These are phyloP conservation scores for Sherardia arvensis DNA, from an alignment of 257 asterid genomes.

Conservation along the genomic window DNA sequence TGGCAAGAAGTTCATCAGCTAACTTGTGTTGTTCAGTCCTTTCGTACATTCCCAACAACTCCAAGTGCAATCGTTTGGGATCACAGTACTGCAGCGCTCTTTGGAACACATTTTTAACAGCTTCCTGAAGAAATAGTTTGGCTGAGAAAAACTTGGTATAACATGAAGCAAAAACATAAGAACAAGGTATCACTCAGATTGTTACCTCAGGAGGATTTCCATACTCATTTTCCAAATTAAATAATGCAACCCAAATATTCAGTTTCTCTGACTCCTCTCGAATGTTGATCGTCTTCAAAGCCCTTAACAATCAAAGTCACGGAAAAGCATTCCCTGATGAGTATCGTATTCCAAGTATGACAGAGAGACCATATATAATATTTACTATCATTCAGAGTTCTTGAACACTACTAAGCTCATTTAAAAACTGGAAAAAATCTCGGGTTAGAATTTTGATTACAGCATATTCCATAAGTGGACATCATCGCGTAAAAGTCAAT, in stretches of 20 bases:
- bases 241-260: conserved; percentile 87
- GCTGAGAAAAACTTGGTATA: neutral
- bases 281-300: conserved; percentile 72
- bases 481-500: neutral
- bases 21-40: conserved; percentile 61
- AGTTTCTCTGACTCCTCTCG: conserved; percentile 92
- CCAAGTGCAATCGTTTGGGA: conserved; percentile 76
- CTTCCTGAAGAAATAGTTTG: conserved; percentile 42
- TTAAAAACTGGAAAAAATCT: too few relatives aligned
- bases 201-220: conserved; percentile 92
- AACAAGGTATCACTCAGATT: neutral
- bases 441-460: too few relatives aligned
- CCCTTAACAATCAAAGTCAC: conserved; percentile 38
- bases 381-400: too few relatives aligned
- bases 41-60: conserved; percentile 73
- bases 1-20: conserved; percentile 66
- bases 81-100: conserved; percentile 84
- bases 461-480: too few relatives aligned
- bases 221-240: conserved; percentile 81
- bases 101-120: conserved; percentile 61
- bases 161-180: neutral
- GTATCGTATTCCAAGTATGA: too few relatives aligned
- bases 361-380: too few relatives aligned
- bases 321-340: neutral
- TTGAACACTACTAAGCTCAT: too few relatives aligned